These are phyloP conservation scores for barley (Hordeum vulgare) DNA, from an alignment of 176 grass and related monocot species.

Conservation along the genomic window MorexV3_pseudomolecules_assembly NC_058523.1:90015679-90016178, in stretches of 20 bases:
- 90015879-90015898: slow-evolving; percentile 8
- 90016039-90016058: background rate
- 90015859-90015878: slow-evolving; percentile 62
- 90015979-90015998: slow-evolving; percentile 83
- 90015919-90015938: background rate
- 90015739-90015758: background rate
- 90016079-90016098: background rate
- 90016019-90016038: slow-evolving; percentile 94
- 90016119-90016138: background rate
- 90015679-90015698: background rate
- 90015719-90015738: background rate
- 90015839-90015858: slow-evolving; percentile 98
- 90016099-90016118: background rate
- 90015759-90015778: slow-evolving; percentile 44
- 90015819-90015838: slow-evolving; percentile 91
- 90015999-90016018: slow-evolving; percentile 94
- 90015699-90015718: background rate
- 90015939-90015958: slow-evolving; percentile 46
- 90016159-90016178: background rate
- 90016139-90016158: background rate
- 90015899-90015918: background rate
- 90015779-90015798: slow-evolving; percentile 93
- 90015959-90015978: slow-evolving; percentile 92
- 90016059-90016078: background rate
- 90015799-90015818: slow-evolving; percentile 93